Evolutionary conservation across 495 filamentous ascomycete genomes (phyloP), one percentile per base, ranked within the genome.

Genomic region (Aspergillus biplanus): DNA sequence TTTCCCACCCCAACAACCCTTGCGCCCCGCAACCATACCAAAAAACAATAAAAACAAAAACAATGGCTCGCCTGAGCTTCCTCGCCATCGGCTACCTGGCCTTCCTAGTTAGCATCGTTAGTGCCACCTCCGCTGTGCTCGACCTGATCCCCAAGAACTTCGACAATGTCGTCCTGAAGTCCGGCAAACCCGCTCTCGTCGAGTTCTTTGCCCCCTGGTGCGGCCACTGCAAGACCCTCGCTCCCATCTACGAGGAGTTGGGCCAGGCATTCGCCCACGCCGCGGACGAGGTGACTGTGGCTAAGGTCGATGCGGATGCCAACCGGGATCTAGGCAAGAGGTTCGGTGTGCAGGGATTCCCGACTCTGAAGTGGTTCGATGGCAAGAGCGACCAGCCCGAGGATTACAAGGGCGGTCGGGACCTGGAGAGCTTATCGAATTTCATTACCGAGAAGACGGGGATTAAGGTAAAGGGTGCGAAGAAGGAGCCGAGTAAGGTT

Each of bases 121-220:
- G 67, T 37, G 78, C 79, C 57, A 59, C 66, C 67, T 82, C 82
- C 64, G 79, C 76, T 42, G 94, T 97, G 56, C 78, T 93, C 62
- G 93, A 97, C 76, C 88, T 98, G 56, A 87, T 90, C 64, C 92
- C 94, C 59, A 77, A 75, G 64, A 97, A 97, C 80, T 97, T 98
- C 74, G 93, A 97, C 77, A 78, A 88, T 8, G 83, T 96, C 56
- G 92, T 97, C 63, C 85, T 98, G 35, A 84, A 95, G 71, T 93
- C 90, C 58, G 92, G 92, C 73, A 98, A 97, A 81, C 96, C 96
- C 33, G 92, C 96, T 0, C 87, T 99, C 39, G 95, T 99, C 63
- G 95, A 99, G 74, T 99, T 99, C 85, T 99, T 97, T 76, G 95
- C 95, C 52, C 95, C 95, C 61, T 99, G 95, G 95, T 99, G 96